Conservation (phyloP, 371 early-diverging fungal genomes). For the Mucor velutinosus region DNA sequence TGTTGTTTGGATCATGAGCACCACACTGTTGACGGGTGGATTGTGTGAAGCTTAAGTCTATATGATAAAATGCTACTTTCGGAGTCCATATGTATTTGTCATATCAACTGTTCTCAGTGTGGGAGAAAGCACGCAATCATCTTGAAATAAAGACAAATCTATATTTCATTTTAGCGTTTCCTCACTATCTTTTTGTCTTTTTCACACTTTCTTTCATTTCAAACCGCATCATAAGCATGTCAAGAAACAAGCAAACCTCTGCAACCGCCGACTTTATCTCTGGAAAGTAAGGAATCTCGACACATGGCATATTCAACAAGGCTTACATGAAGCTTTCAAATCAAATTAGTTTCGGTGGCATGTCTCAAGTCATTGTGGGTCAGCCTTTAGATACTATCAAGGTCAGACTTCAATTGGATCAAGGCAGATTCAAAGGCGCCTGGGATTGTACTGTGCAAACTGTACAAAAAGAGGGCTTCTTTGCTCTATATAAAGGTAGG, state of each 20-base stretch:
- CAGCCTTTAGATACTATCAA: constrained; percentile 71
- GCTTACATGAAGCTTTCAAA: background rate
- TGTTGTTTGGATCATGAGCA: constrained; percentile 17
- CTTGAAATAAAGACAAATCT: background rate
- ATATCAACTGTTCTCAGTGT: constrained; percentile 1
- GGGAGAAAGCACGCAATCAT: constrained; percentile 21
- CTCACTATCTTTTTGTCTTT: background rate
- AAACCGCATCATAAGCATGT: background rate
- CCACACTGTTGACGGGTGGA: constrained; percentile 17
- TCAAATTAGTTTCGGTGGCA: constrained; percentile 39
- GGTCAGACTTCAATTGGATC: constrained; percentile 62
- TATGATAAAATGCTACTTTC: background rate
- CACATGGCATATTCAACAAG: background rate
- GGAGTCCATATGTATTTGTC: constrained; percentile 8
- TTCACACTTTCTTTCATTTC: background rate
- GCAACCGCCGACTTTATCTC: constrained; percentile 50
- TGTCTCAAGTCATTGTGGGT: constrained; percentile 52
- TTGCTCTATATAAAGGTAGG: constrained; percentile 81
- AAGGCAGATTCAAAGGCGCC: constrained; percentile 67
- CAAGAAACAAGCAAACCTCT: constrained; percentile 24
- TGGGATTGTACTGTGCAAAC: constrained; percentile 73
- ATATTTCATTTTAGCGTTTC: background rate
- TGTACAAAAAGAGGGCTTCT: constrained; percentile 65
- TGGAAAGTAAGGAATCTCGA: constrained; percentile 42
- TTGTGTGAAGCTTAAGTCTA: constrained; percentile 16